Base-by-base conservation (phyloP, 495 filamentous ascomycete genomes). In the Mycothermus thermophilus region DNA sequence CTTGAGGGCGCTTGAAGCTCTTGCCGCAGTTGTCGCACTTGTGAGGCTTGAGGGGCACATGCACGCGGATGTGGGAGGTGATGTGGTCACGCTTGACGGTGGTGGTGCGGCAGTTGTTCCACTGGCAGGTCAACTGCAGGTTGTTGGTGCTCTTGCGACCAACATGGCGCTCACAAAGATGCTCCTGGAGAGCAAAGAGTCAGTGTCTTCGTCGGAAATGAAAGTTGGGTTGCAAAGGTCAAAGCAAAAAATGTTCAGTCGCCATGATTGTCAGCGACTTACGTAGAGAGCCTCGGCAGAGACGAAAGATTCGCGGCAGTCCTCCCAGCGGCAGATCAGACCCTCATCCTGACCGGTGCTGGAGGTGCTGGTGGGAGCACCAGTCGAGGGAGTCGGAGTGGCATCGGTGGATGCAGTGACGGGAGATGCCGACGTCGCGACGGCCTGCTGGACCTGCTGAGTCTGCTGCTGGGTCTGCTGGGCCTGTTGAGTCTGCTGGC, bases 31-130 rank as follows among this genome's bases (percentile, higher is more conserved):
- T 93, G 48, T 93, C 86, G 52, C 92, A 99, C 57, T 93, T 93
- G 64, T 99, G 90, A 26, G 92, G 92, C 68, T 96, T 96, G 32
- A 96, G 65, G 8, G 92, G 92, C 4, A 99, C 90, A 55, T 99
- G 92, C 24, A 96, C 92, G 30, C 92, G 83, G 43, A 99, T 94
- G 59, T 99, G 92, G 6, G 92, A 99, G 23, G 92, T 99, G 64
- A 99, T 99, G 55, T 99, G 92, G 48, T 99, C 92, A 44, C 92
- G 83, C 69, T 99, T 99, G 53, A 96, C 90, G 8, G 90, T 95
- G 19, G 86, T 94, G 9, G 87, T 94, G 41, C 82, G 79, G 63
- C 92, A 99, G 43, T 75, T 77, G 47, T 87, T 87, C 92, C 92
- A 99, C 52, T 90, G 83, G 59, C 92, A 99, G 14, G 84, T 93